Base-by-base conservation (phyloP, 495 filamentous ascomycete species). In the Corynascus novoguineensis region DNA sequence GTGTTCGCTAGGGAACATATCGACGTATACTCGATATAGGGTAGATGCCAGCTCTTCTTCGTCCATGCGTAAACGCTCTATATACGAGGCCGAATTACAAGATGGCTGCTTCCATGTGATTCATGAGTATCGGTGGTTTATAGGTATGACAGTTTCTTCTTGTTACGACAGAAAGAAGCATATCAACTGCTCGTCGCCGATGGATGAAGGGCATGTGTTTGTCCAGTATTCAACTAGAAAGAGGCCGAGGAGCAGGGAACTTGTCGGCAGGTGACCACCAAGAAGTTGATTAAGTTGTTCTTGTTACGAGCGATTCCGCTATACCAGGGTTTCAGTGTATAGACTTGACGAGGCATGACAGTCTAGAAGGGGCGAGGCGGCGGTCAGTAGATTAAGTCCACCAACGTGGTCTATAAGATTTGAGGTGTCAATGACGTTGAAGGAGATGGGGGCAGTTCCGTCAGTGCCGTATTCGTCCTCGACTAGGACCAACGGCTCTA, bases 401-500 rank as follows among this genome's bases (percentile, higher is more conserved):
- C 59, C 57, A 0, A 66, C 6, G 51, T 55, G 51, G 12, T 70
- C 63, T 11, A 51, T 35, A n/a, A 68, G 47, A 52, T 66, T 63
- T 11, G 67, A 68, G 3, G 60, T 63, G 32, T 70, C 67, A 48
- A 70, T 64, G 6, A 64, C 60, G 21, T 49, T 68, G 44, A 69
- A 69, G 27, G 19, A 60, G 37, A 50, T 53, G 2, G 67, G 67
- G 14, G 67, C 62, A 10, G 48, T 25, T 12, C 48, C 58, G 17
- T 12, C 24, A 8, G 45, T 17, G 15, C 24, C 34, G 14, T 67
- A 69, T 19, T 44, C 48, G 10, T 50, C 47, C 10, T 53, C 46
- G 31, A 64, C 54, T 14, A 65, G 58, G 22, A 55, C 53, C 14
- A 66, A 22, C 0, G 46, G 54, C 14, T 55, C 50, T 17, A 42